A percentile compares a stretch with the other conserved stretches of the same genome.
Evolutionary conservation across 805 yeast genomes (phyloP).

Genomic region (Lachancea mirantina): DNA sequence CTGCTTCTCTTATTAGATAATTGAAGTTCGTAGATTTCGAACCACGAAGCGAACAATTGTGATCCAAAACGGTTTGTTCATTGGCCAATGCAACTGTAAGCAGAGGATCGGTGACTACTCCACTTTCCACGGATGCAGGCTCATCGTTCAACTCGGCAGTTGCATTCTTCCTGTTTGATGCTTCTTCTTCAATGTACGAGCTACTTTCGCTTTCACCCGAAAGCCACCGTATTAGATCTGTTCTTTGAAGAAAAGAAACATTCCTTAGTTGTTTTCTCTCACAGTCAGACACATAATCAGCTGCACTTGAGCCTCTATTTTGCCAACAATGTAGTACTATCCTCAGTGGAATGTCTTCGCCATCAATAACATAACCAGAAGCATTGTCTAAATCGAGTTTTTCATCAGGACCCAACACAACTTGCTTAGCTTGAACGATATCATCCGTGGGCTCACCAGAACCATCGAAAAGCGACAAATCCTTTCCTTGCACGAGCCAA

Average conservation of each 20-base stretch:
- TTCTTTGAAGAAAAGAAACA: slow-evolving; percentile 75
- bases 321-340: slow-evolving; percentile 75
- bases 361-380: slow-evolving; percentile 54
- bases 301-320: slow-evolving; percentile 61
- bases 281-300: slow-evolving; percentile 75
- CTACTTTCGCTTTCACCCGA: slow-evolving; percentile 59
- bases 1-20: slow-evolving; percentile 60
- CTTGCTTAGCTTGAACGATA: slow-evolving; percentile 30
- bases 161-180: background rate
- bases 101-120: slow-evolving; percentile 29
- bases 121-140: slow-evolving; percentile 1
- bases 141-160: background rate
- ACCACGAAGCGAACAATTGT: slow-evolving; percentile 58
- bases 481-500: too few species aligned
- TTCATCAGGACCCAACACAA: slow-evolving; percentile 23
- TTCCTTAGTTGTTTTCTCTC: slow-evolving; percentile 56
- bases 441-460: slow-evolving; percentile 31
- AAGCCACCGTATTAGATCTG: slow-evolving; percentile 77
- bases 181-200: slow-evolving; percentile 36
- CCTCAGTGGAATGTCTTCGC: slow-evolving; percentile 41
- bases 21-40: slow-evolving; percentile 58
- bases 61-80: slow-evolving; percentile 49
- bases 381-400: slow-evolving; percentile 34
- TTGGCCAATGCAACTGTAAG: slow-evolving; percentile 24
- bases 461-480: too few species aligned